Conservation (phyloP, 257 asterid genomes). For the Ocimum tenuiflorum region DNA sequence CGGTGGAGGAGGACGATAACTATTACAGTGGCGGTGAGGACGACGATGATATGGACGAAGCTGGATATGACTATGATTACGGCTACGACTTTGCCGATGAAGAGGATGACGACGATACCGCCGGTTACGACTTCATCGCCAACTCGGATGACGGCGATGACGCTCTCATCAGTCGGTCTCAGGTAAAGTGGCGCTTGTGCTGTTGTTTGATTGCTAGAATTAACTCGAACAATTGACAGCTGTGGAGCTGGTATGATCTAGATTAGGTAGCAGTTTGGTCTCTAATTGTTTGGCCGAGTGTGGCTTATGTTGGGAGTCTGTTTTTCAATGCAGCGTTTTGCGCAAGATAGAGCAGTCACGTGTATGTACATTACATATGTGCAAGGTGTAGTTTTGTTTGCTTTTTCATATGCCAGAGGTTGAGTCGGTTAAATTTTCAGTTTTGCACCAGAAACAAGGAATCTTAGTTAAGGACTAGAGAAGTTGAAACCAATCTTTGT, state of each 20-base stretch:
- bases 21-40: conserved; percentile 63
- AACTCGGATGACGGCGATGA: conserved; percentile 61
- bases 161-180: conserved; percentile 46
- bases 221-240: conserved; percentile 6
- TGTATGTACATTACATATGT: conserved; percentile 1
- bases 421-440: background rate
- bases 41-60: conserved; percentile 33
- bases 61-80: conserved; percentile 26
- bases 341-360: background rate
- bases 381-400: background rate
- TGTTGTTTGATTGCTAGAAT: background rate
- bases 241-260: conserved; percentile 7
- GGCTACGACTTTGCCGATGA: conserved; percentile 28
- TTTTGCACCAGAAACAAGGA: background rate
- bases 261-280: background rate
- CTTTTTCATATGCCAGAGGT: background rate
- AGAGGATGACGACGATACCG: conserved; percentile 41
- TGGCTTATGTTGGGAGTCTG: conserved; percentile 12
- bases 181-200: conserved; percentile 34
- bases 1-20: conserved; percentile 76
- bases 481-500: background rate
- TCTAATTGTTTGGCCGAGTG: background rate
- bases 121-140: conserved; percentile 54
- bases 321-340: background rate
- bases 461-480: background rate